Conservation (phyloP, 2,329 filamentous ascomycete species). For the Alternaria gansuensis region DNA sequence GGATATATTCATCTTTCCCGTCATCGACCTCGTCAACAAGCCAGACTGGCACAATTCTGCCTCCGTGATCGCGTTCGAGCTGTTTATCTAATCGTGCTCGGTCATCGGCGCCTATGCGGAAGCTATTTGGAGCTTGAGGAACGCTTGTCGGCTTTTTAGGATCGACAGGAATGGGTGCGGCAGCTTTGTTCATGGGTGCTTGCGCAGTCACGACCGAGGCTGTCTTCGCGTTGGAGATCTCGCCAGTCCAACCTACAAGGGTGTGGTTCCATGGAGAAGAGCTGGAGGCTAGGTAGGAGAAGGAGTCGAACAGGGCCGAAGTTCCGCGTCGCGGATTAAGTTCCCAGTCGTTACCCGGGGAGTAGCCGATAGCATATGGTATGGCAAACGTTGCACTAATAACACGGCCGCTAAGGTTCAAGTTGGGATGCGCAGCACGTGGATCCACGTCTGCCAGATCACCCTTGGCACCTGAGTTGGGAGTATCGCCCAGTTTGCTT, state of each 20-base stretch:
- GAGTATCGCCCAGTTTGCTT: conserved; percentile 61
- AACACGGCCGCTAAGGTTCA: conserved; percentile 68
- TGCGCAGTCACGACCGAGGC: conserved; percentile 53
- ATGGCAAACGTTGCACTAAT: conserved; percentile 72
- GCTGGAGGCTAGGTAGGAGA: conserved; percentile 85
- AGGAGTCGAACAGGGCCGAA: conserved; percentile 91
- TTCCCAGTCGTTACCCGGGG: conserved; percentile 67
- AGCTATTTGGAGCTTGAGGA: conserved; percentile 70
- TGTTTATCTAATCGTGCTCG: conserved; percentile 77
- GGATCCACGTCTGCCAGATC: conserved; percentile 62
- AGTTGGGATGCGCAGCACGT: conserved; percentile 63
- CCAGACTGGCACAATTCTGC: conserved; percentile 89
- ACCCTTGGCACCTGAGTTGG: conserved; percentile 48
- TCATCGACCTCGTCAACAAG: conserved; percentile 78
- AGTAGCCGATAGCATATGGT: conserved; percentile 66
- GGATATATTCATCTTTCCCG: conserved; percentile 70
- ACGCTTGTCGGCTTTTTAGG: conserved; percentile 63
- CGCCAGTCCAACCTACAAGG: conserved; percentile 93
- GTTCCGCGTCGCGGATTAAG: conserved; percentile 82
- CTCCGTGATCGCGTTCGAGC: conserved; percentile 75
- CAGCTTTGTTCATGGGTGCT: conserved; percentile 72
- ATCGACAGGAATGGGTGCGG: conserved; percentile 80
- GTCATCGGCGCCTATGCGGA: conserved; percentile 75
- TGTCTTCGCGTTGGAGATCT: conserved; percentile 59
- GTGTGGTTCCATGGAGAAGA: conserved; percentile 89